These are phyloP conservation scores for Fusarium virguliforme DNA, from an alignment of 2,329 filamentous ascomycete species.

Conservation along the genomic window DNA sequence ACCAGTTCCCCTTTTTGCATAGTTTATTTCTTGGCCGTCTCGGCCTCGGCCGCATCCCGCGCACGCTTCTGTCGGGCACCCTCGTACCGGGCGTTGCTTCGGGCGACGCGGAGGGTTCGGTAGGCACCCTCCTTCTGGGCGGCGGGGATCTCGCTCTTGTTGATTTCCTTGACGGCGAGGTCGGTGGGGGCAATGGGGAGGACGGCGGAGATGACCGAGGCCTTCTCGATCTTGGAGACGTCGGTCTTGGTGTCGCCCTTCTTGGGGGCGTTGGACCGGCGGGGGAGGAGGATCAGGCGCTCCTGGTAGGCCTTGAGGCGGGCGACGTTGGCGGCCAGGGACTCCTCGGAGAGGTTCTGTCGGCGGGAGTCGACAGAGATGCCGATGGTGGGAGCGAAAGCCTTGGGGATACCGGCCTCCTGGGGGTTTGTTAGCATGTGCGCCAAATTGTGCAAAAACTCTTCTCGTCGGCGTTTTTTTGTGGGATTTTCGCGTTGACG, in stretches of 20 bases:
- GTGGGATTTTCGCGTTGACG: conserved; percentile 10
- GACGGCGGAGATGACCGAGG: conserved; percentile 63
- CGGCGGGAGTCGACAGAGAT: conserved; percentile 97
- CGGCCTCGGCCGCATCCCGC: conserved; percentile 88
- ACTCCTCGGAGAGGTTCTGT: conserved; percentile 97
- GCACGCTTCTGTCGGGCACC: conserved; percentile 95
- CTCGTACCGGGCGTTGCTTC: conserved; percentile 84
- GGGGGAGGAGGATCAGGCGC: conserved; percentile 97
- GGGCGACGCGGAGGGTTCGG: conserved; percentile 85
- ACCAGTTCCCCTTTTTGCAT: conserved; percentile 59
- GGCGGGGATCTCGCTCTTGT: conserved; percentile 85
- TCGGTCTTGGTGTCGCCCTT: conserved; percentile 93
- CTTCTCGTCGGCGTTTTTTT: conserved; percentile 5
- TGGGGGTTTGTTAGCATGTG: conserved; percentile 62
- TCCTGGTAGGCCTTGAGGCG: conserved; percentile 98
- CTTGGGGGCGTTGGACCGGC: conserved; percentile 94
- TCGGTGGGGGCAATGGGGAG: conserved; percentile 82
- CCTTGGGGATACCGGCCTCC: conserved; percentile 96
- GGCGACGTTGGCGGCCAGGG: conserved; percentile 93
- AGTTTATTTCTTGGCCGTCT: conserved; percentile 87
- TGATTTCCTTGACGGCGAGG: conserved; percentile 80
- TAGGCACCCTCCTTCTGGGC: conserved; percentile 87
- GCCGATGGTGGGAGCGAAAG: conserved; percentile 94
- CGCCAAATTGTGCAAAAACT: conserved; percentile 8
- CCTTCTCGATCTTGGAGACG: conserved; percentile 75